Conservation (phyloP, 768 basidiomycete genomes). For the Rhodotorula taiwanensis region DNA sequence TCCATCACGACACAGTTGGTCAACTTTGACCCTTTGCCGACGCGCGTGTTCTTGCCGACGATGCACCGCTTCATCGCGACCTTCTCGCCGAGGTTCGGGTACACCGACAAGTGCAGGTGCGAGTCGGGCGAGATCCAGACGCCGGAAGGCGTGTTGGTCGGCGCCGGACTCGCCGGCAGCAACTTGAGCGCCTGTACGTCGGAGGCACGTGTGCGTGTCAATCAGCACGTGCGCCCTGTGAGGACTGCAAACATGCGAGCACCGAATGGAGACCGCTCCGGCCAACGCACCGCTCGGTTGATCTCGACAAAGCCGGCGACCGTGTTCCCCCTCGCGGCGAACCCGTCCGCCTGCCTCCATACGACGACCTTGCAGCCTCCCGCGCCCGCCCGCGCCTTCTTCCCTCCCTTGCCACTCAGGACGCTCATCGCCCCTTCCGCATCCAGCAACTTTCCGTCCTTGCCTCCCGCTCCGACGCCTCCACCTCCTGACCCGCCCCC, state of each 20-base stretch:
- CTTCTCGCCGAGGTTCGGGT: constrained; percentile 27
- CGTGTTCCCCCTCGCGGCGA: constrained; percentile 30
- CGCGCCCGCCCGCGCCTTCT: constrained; percentile 13
- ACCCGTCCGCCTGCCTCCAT: constrained; percentile 27
- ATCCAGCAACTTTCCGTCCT: background rate
- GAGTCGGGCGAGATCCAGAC: constrained; percentile 37
- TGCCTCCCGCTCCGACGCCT: background rate
- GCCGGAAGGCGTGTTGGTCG: constrained; percentile 26
- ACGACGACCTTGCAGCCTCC: constrained; percentile 35
- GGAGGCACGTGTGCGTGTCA: background rate
- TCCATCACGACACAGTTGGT: constrained; percentile 35
- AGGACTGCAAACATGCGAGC: no score
- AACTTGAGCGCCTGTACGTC: constrained; percentile 17
- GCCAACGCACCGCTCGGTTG: constrained; percentile 28
- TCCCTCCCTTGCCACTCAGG: constrained; percentile 1
- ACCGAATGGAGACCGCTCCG: no score
- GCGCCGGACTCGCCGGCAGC: constrained; percentile 14
- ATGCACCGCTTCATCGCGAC: constrained; percentile 37
- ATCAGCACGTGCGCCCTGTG: no score
- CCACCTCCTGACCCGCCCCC: background rate
- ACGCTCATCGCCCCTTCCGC: no score
- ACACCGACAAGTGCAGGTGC: constrained; percentile 25
- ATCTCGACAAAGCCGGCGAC: constrained; percentile 32
- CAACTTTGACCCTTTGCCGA: constrained; percentile 32
- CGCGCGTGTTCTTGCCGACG: constrained; percentile 10